These are phyloP conservation scores for Teunomyces lycoperdinae DNA, from an alignment of 805 yeast species.

Conservation along the genomic window DNA sequence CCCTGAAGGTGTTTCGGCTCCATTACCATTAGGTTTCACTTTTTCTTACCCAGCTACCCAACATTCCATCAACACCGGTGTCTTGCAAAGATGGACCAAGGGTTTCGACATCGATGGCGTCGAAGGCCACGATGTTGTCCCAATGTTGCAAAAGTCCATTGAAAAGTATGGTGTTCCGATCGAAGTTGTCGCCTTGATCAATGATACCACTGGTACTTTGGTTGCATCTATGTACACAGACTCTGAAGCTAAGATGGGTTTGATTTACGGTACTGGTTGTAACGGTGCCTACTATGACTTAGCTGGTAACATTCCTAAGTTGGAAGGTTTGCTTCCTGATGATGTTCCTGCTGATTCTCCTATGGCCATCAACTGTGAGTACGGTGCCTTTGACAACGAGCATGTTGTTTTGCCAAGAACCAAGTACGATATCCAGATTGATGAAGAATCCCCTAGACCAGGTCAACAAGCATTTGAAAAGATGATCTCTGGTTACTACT, in stretches of 20 bases:
- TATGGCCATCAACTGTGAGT: slow-evolving; percentile 98
- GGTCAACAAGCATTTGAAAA: slow-evolving; percentile 95
- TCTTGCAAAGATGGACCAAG: slow-evolving; percentile 95
- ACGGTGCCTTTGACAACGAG: slow-evolving; percentile 96
- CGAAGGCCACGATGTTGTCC: slow-evolving; percentile 92
- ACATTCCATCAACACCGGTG: slow-evolving; percentile 76
- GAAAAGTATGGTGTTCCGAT: slow-evolving; percentile 67
- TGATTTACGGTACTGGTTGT: slow-evolving; percentile 96
- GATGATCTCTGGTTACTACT: slow-evolving; percentile 95
- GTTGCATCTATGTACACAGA: slow-evolving; percentile 94
- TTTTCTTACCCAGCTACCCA: slow-evolving; percentile 91
- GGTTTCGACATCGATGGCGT: slow-evolving; percentile 93
- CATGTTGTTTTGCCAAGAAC: slow-evolving; percentile 83
- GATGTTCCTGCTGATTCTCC: slow-evolving; percentile 64
- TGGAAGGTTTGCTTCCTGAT: slow-evolving; percentile 62
- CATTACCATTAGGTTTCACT: slow-evolving; percentile 79
- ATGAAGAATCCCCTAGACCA: slow-evolving; percentile 88
- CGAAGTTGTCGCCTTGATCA: slow-evolving; percentile 85
- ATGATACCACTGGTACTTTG: slow-evolving; percentile 95
- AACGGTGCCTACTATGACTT: slow-evolving; percentile 94
- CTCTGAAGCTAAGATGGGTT: slow-evolving; percentile 86
- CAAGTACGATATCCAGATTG: slow-evolving; percentile 78
- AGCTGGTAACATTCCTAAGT: slow-evolving; percentile 71
- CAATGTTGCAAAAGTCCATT: slow-evolving; percentile 79
- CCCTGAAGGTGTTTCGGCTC: slow-evolving; percentile 61